phyloP scores from a whole-genome alignment of 2,329 filamentous ascomycete genomes.

The Nemania sp. region DNA sequence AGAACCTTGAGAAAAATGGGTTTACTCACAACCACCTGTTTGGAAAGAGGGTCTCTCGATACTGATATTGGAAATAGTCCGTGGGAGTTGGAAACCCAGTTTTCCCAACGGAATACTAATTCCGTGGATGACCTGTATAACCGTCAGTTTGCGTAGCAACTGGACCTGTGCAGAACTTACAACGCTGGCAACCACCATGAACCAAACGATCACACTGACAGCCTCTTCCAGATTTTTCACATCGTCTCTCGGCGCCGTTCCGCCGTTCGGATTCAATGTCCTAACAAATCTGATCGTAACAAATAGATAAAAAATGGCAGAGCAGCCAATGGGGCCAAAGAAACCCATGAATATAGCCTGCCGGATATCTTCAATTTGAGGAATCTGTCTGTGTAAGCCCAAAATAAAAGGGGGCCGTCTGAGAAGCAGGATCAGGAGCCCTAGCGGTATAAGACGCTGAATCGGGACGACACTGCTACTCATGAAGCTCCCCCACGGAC shows the following conservation, averaged over 20 bases:
- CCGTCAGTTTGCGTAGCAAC: conserved; percentile 2
- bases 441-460: conserved; percentile 72
- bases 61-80: conserved; percentile 61
- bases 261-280: conserved; percentile 50
- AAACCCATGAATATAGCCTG: conserved; percentile 89
- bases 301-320: conserved; percentile 88
- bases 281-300: conserved; percentile 75
- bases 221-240: conserved; percentile 67
- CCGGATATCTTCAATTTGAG: conserved; percentile 72
- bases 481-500: conserved; percentile 75
- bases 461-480: conserved; percentile 70
- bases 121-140: conserved; percentile 70
- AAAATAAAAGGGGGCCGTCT: conserved; percentile 78
- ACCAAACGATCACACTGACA: conserved; percentile 79
- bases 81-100: conserved; percentile 63
- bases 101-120: conserved; percentile 79
- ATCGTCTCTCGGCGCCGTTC: conserved; percentile 66
- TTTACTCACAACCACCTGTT: conserved; percentile 16
- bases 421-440: conserved; percentile 74
- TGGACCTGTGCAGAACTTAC: conserved; percentile 52
- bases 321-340: conserved; percentile 90
- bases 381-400: conserved; percentile 72
- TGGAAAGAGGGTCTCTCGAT: conserved; percentile 33
- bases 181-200: conserved; percentile 79
- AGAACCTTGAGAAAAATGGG: not conserved